These are phyloP conservation scores for Cytospora schulzeri DNA, from an alignment of 2,329 filamentous ascomycete species.

Conservation along the genomic window DNA sequence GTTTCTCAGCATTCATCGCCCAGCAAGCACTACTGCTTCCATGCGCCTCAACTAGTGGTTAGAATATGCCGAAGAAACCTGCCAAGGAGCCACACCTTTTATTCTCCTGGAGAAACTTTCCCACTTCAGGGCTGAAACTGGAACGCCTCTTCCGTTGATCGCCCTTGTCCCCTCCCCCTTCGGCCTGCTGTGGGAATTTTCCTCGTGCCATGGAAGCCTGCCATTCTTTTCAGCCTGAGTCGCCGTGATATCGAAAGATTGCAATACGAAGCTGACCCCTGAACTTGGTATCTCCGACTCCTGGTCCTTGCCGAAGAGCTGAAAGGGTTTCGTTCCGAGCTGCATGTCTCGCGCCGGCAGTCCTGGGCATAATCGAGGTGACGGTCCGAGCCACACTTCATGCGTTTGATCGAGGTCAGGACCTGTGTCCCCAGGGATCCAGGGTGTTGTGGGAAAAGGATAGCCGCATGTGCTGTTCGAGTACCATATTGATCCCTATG, in stretches of 20 bases:
- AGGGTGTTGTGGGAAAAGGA: not conserved
- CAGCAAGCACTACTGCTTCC: not conserved
- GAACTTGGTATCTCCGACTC: not conserved
- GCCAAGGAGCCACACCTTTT: not conserved
- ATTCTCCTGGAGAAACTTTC: not conserved
- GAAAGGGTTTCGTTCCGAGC: not conserved
- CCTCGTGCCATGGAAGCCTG: not conserved
- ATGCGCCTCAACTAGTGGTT: not conserved
- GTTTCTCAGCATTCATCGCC: not conserved
- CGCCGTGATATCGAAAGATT: not conserved
- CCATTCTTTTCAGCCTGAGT: not conserved
- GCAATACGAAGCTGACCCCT: not conserved
- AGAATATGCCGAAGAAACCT: not conserved
- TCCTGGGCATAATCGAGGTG: not conserved
- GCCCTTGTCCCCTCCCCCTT: not conserved
- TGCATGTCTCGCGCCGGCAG: slow-evolving; percentile 1
- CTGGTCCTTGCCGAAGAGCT: not conserved
- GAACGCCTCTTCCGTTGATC: not conserved
- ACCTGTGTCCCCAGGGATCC: too few relatives aligned
- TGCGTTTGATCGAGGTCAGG: not conserved
- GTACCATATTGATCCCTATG: not conserved
- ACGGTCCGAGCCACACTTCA: not conserved
- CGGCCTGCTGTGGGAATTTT: not conserved
- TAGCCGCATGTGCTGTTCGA: not conserved
- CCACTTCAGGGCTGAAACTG: not conserved